Base-by-base conservation (phyloP, 1,284 basidiomycete genomes). In the Irpex rosettiformis region DNA sequence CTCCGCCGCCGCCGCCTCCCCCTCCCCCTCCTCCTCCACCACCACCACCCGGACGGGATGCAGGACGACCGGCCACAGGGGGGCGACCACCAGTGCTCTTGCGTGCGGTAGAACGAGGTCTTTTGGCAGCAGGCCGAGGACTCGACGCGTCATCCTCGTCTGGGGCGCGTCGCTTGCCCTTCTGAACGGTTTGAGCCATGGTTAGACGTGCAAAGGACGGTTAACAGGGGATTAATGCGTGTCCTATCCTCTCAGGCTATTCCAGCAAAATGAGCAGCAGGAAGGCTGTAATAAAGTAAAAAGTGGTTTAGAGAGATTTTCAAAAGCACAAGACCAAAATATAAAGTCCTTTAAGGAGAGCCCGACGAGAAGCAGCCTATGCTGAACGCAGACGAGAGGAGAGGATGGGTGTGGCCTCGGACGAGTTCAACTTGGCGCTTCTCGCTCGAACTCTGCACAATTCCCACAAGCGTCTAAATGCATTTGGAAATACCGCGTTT, bases 11-110 rank as follows among this genome's bases (percentile, higher is more conserved):
- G 8, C 58, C 59, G 18, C 60, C 60, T 2, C 52, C 57, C 8
- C 53, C 56, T 25, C 58, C 53, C 21, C 56, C 58, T 1, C 61
- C 42, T 22, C 61, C 57, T 24, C 52, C 42, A 11, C 63, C 59
- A 33, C 67, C 61, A 28, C 62, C 61, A 13, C 61, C 54, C 16
- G 61, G 60, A 21, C 58, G 55, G 2, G 63, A 13, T 59, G 43
- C 43, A 47, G 63, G 52, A 25, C 28, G 48, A 7, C n/a, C 59
- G 40, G 58, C 58, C 28, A 69, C 69, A 49, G 84, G 82, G 0
- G 78, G 70, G 53, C 72, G 74, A 25, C 87, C 84, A 48, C 89
- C 89, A 0, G 89, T 89, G 69, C 83, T 88, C 73, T 91, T 91
- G 58, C 90, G 81, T 18, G 90, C 89, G 0, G 89, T 91, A 57